phyloP scores from a whole-genome alignment of 768 basidiomycete genomes.

The Lactarius deliciosus region DNA sequence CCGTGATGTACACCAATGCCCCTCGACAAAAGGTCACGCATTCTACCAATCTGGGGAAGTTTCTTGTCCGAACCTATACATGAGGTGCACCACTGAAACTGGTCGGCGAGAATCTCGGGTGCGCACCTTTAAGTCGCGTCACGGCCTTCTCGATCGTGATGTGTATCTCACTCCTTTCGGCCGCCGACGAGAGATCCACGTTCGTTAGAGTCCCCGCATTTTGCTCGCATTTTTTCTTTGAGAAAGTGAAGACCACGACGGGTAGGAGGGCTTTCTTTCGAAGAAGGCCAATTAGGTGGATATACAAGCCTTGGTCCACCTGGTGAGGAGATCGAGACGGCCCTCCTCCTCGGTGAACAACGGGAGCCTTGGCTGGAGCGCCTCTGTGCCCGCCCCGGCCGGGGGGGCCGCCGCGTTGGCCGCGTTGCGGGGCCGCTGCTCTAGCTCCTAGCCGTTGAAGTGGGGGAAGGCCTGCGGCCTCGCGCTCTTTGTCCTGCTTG shows the following conservation, averaged over 20 bases:
- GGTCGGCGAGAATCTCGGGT: background rate
- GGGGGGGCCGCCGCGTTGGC: slow-evolving; percentile 45
- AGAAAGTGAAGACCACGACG: slow-evolving; percentile 95
- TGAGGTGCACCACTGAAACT: background rate
- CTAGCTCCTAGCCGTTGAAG: slow-evolving; percentile 83
- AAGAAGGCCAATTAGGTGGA: slow-evolving; percentile 84
- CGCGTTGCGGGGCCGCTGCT: slow-evolving; percentile 55
- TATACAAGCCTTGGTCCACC: slow-evolving; percentile 90
- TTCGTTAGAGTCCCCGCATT: slow-evolving; percentile 89
- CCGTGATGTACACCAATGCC: slow-evolving; percentile 99
- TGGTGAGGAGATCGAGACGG: slow-evolving; percentile 57
- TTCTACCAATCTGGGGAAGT: slow-evolving; percentile 88
- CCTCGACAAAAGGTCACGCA: slow-evolving; percentile 84
- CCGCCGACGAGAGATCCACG: slow-evolving; percentile 80
- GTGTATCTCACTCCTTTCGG: slow-evolving; percentile 97
- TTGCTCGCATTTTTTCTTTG: slow-evolving; percentile 96
- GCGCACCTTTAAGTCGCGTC: slow-evolving; percentile 81
- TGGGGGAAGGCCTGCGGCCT: slow-evolving; percentile 88
- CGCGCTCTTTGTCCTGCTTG: slow-evolving; percentile 98
- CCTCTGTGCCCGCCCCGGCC: slow-evolving; percentile 46
- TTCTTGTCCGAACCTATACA: slow-evolving; percentile 80
- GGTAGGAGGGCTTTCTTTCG: slow-evolving; percentile 86
- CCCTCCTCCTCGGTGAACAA: slow-evolving; percentile 39
- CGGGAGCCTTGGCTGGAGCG: slow-evolving; percentile 39
- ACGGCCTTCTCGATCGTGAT: slow-evolving; percentile 91